Base-by-base conservation (phyloP, 2,329 filamentous ascomycete genomes). In the Diplocarpon rosae region DNA sequence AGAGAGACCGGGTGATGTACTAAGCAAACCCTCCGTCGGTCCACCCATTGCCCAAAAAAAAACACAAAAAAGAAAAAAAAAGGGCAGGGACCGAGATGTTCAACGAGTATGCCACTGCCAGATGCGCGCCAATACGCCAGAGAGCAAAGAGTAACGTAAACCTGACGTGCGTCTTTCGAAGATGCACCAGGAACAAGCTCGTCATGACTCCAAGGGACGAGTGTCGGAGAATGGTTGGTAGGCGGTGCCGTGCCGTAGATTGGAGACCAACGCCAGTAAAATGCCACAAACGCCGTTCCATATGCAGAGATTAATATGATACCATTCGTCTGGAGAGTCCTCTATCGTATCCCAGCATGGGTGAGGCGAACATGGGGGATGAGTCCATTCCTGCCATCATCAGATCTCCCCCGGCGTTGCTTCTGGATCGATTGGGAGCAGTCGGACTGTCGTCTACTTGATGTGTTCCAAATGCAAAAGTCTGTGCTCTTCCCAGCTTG, bases 401-500 rank as follows among this genome's bases (percentile, higher is more conserved):
- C 16, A 56, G 49, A 40, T 52, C 53, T 24, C 43, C 47, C 37
- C 48, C 44, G 15, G 43, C 42, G 15, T 42, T 52, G 32, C 39
- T 32, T 37, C 48, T 55, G 37, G 56, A 55, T 46, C 59, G 57
- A 39, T 50, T 55, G 1, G 59, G 58, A 16, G 56, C 74, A 1
- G 75, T 80, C 2, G 77, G 77, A n/a, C 76, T 80, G 47, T 76
- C 73, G 38, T 77, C 69, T 36, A 73, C 63, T 52, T 66, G 62
- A 35, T 72, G 69, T 62, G 92, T 78, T 37, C 90, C 92, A 66
- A 95, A 96, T 24, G 92, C 90, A 69, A 92, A 98, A 1, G 92
- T 98, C 65, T 92, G 85, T 28, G 92, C 88, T 52, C 92, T 79
- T 62, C 78, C 77, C 45, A 98, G 72, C 59, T 90, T 92, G 55